Evolutionary conservation across 192 early-diverging fungal species (phyloP).

Genomic region (Phycomyces nitens): DNA sequence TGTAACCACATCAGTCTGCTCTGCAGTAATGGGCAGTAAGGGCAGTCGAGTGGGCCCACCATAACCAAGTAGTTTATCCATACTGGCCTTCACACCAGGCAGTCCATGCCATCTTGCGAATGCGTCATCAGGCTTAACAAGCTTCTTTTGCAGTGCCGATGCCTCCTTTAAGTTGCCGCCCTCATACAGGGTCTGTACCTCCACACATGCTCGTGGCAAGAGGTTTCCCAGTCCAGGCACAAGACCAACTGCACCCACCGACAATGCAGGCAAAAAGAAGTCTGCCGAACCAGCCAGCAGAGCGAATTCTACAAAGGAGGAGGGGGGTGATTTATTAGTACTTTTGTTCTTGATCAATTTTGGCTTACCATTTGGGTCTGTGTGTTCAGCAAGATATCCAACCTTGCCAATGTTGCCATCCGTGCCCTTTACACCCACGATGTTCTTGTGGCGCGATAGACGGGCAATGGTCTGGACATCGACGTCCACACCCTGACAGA

Average conservation of each 20-base stretch:
- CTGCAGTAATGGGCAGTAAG: conserved; percentile 4
- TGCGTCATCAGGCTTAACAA: conserved; percentile 33
- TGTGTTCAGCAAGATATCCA: conserved; percentile 28
- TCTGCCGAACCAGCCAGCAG: conserved; percentile 37
- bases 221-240: conserved; percentile 33
- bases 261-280: conserved; percentile 33
- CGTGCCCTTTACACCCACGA: conserved; percentile 36
- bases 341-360: no score
- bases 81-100: conserved; percentile 31
- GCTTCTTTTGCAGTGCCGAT: conserved; percentile 23
- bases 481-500: conserved; percentile 36
- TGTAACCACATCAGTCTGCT: not conserved
- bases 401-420: conserved; percentile 41
- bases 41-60: conserved; percentile 24
- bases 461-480: conserved; percentile 9
- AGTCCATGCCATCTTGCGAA: conserved; percentile 33
- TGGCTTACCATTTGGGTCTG: conserved; percentile 14
- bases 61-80: conserved; percentile 25
- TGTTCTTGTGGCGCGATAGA: conserved; percentile 31
- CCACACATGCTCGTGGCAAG: conserved; percentile 21
- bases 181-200: conserved; percentile 23
- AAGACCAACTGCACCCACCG: conserved; percentile 29
- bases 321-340: not conserved
- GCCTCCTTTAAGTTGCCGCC: conserved; percentile 30
- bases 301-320: conserved; percentile 22